Conservation (phyloP, 1,284 basidiomycete genomes). For the Cystobasidium pallidum region DNA sequence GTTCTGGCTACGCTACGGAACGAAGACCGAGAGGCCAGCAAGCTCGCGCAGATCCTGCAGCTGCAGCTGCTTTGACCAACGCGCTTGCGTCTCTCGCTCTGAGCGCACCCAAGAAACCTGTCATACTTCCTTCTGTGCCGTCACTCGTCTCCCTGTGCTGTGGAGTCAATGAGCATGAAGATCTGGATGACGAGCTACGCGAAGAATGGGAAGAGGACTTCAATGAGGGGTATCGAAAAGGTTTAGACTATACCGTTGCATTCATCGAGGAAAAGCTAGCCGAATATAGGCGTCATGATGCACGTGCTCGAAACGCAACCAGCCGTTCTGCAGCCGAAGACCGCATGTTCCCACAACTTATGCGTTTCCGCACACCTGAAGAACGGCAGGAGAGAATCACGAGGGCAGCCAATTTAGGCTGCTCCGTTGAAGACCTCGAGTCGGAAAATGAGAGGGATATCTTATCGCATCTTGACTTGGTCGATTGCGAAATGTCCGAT, state of each 20-base stretch:
- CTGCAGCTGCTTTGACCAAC: conserved; percentile 16
- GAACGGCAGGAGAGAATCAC: conserved; percentile 15
- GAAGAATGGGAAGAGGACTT: conserved; percentile 43
- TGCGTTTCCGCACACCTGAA: conserved; percentile 34
- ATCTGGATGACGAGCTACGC: conserved; percentile 34
- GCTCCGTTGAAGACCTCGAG: conserved; percentile 33
- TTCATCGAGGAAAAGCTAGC: conserved; percentile 28
- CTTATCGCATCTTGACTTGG: conserved; percentile 24
- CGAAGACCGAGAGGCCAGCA: conserved; percentile 13
- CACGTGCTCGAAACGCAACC: conserved; percentile 36
- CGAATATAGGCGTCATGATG: conserved; percentile 18
- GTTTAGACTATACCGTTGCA: conserved; percentile 18
- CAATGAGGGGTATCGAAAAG: conserved; percentile 26
- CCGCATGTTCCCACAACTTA: conserved; percentile 34
- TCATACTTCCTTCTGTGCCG: conserved; percentile 41
- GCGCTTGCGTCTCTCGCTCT: conserved; percentile 25
- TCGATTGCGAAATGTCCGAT: conserved; percentile 23
- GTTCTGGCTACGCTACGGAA: conserved; percentile 40
- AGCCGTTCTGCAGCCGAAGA: conserved; percentile 27
- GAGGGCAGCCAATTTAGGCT: background rate
- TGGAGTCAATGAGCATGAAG: conserved; percentile 26
- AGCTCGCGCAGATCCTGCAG: conserved; percentile 1
- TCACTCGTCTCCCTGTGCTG: conserved; percentile 16
- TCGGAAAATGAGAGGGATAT: conserved; percentile 24
- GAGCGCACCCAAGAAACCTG: conserved; percentile 19